These are phyloP conservation scores for Saccharum hybrid DNA, from an alignment of 202 grass and related monocot genomes.

Conservation along the genomic window DNA sequence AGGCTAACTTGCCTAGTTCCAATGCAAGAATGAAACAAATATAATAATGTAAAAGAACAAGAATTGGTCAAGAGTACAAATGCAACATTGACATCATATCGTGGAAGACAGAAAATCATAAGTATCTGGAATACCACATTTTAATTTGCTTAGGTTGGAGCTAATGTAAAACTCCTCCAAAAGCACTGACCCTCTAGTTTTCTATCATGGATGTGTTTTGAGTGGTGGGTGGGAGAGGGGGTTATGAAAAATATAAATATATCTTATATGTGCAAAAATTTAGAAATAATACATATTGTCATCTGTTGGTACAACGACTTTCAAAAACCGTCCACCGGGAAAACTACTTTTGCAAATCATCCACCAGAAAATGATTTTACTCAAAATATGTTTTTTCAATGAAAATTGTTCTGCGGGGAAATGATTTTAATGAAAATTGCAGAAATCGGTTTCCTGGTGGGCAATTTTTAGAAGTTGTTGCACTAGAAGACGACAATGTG, in stretches of 20 bases:
- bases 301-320: neutral
- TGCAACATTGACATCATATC: neutral
- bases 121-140: neutral
- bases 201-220: neutral
- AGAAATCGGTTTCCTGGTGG: neutral
- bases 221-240: neutral
- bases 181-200: neutral
- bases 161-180: neutral
- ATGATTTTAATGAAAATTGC: neutral
- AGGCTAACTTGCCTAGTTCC: neutral
- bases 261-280: neutral
- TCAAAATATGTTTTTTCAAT: neutral
- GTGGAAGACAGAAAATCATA: neutral
- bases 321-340: neutral
- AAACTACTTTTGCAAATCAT: neutral
- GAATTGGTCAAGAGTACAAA: neutral
- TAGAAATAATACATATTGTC: neutral
- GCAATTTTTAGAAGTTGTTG: neutral
- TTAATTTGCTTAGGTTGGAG: neutral
- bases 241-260: neutral
- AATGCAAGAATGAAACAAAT: neutral
- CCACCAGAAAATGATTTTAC: neutral
- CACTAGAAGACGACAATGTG: neutral
- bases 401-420: neutral
- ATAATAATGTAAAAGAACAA: neutral